Evolutionary conservation across 192 early-diverging fungal genomes (phyloP), one percentile per base, ranked within the genome.

Genomic region (Coemansia sp.): DNA sequence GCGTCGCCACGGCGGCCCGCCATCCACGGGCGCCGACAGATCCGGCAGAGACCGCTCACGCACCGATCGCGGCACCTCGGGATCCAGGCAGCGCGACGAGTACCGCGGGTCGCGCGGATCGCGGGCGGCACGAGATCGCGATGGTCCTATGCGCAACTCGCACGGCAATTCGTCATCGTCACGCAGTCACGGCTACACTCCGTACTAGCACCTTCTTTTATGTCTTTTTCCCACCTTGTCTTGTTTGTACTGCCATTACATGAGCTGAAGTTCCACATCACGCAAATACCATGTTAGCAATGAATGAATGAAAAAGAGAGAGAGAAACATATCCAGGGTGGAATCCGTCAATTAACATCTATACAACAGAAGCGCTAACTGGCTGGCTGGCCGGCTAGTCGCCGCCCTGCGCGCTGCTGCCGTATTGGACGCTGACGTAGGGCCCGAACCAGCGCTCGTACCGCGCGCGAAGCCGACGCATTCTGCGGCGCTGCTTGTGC

Each of bases 401-500:
- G 15, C 66, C 76, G 55, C 60, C 59, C n/a, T 67, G 61, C 10
- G 62, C 64, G 43, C 55, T 47, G 36, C 61, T 49, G 37, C 79
- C 74, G 45, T 73, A 76, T 46, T 72, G 73, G 16, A 76, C 79
- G 10, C 55, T 65, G 61, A 82, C 76, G 58, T 77, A 74, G 8
- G 80, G 75, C 12, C 80, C 80, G 42, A 82, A 82, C 80, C 80
- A 82, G 56, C 80, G 75, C 43, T 78, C 76, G 55, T 82, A 82
- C 37, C 80, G 79, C 6, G 73, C 71, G 18, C 79, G 79, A 56
- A 81, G 49, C 32, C 79, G 73, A 19, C 79, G 79, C n/a, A 72
- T 65, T 46, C 72, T 72, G 56, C 80, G 71, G 22, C 72, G 67
- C 22, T 77, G 75, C 69, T 71, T 73, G 42, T 63, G 66, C 12